These are phyloP conservation scores for Torulaspora microellipsoides DNA, from an alignment of 805 yeast genomes.

Conservation along the genomic window DNA sequence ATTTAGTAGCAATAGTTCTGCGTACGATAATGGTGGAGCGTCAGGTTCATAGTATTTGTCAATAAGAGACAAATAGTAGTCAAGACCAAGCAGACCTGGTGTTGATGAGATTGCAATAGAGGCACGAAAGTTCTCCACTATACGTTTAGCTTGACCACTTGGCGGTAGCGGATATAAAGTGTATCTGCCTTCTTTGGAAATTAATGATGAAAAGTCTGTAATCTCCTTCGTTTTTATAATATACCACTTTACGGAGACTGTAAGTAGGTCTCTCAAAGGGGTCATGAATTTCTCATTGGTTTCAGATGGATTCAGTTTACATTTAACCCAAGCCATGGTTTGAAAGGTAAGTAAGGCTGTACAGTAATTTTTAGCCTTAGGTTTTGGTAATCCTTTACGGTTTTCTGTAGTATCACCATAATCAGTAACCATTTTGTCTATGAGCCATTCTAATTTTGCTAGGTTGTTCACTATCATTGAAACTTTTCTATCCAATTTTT, in stretches of 20 bases:
- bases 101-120: constrained; percentile 16
- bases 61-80: constrained; percentile 17
- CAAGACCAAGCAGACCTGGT: constrained; percentile 17
- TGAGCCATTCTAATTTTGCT: constrained; percentile 22
- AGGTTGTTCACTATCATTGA: constrained; percentile 21
- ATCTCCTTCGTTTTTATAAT: constrained; percentile 22
- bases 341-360: constrained; percentile 22
- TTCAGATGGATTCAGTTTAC: constrained; percentile 9
- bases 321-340: constrained; percentile 24
- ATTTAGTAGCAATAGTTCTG: constrained; percentile 27
- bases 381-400: constrained; percentile 6
- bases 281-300: constrained; percentile 12
- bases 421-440: constrained; percentile 14
- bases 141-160: constrained; percentile 20
- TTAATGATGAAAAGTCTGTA: constrained; percentile 25
- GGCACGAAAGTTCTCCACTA: constrained; percentile 22
- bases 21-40: constrained; percentile 17
- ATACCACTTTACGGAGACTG: constrained; percentile 25
- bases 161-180: constrained; percentile 24
- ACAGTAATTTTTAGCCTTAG: constrained; percentile 17
- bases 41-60: constrained; percentile 20
- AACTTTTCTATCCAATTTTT: constrained; percentile 22
- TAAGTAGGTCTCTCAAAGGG: constrained; percentile 21
- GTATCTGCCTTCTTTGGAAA: constrained; percentile 11
- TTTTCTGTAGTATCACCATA: constrained; percentile 3